phyloP scores from a whole-genome alignment of 371 early-diverging fungal species.

The Mortierella sp. region DNA sequence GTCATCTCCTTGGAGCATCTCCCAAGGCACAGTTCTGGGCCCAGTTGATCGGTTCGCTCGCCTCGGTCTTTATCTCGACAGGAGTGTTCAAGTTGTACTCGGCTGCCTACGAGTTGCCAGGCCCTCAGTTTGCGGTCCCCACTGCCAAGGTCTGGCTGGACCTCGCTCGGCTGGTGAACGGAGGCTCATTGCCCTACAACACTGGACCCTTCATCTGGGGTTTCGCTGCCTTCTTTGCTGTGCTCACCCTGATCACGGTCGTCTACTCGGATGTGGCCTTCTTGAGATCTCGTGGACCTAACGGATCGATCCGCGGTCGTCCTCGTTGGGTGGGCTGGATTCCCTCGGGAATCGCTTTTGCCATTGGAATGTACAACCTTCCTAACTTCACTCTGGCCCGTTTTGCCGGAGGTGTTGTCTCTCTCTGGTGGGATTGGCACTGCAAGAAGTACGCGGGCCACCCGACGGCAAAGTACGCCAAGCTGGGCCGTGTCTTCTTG shows the following conservation, averaged over 20 bases:
- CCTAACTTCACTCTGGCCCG: constrained; percentile 85
- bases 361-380: constrained; percentile 88
- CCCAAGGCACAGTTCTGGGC: constrained; percentile 90
- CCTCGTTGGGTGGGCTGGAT: constrained; percentile 61
- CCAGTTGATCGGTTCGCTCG: constrained; percentile 85
- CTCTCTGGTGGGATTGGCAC: constrained; percentile 63
- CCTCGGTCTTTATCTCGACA: constrained; percentile 76
- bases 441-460: constrained; percentile 49
- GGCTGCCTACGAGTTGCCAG: constrained; percentile 79
- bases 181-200: constrained; percentile 78
- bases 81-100: constrained; percentile 82
- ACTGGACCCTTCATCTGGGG: constrained; percentile 69
- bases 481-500: constrained; percentile 66
- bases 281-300: constrained; percentile 64
- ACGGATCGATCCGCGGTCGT: constrained; percentile 48
- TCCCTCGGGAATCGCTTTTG: constrained; percentile 86
- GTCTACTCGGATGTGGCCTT: constrained; percentile 69
- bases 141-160: constrained; percentile 89
- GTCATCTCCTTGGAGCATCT: constrained; percentile 83
- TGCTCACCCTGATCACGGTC: constrained; percentile 69
- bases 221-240: constrained; percentile 72
- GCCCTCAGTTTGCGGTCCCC: constrained; percentile 80
- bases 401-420: constrained; percentile 75
- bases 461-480: constrained; percentile 30
- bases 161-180: constrained; percentile 85